Base-by-base conservation (phyloP, 257 asterid genomes). In the Nicotiana noctiflora region DNA sequence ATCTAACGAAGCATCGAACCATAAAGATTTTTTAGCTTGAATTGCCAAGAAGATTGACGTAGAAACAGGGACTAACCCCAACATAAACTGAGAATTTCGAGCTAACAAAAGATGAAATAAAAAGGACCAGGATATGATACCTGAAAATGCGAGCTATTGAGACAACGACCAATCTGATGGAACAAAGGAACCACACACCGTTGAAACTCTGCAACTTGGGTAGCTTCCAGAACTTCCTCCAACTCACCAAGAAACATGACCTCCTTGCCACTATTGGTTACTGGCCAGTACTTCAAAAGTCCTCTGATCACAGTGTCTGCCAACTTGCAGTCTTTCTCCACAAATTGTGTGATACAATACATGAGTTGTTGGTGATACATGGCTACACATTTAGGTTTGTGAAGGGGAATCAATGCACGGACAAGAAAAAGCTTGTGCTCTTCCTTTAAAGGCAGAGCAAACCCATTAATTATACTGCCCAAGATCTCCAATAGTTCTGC, bases 61-160 rank as follows among this genome's bases (percentile, higher is more conserved):
- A 62, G 59, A 59, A 59, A 55, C 31, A 56, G 21, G 72, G 57
- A 59, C 11, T 51, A 77, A 70, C 61, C 79, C 56, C 52, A 74
- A 49, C n/a, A 74, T 74, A 74, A 57, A 57, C 74, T 77, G 19
- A 34, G 74, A 62, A 59, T 34, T 77, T 74, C 25, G 23, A 77
- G 57, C 67, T 25, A 60, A 67, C 23, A 65, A 75, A 32, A 51
- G 4, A 49, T 44, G 70, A 56, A 55, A 66, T 56, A 56, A 57
- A 62, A 18, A 23, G 25, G 21, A 62, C 29, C 72, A 7, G 18
- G 61, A 60, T 60, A 62, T 37, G 14, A 46, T 82, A 87, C 90
- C 90, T 87, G 90, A 79, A 87, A 87, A 70, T 87, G 90, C 21
- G 86, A 84, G 81, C 90, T 84, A 79, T 81, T 84, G 80, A 87